phyloP scores from a whole-genome alignment of 306 rosid species.

The Erythrophleum fordii region DNA sequence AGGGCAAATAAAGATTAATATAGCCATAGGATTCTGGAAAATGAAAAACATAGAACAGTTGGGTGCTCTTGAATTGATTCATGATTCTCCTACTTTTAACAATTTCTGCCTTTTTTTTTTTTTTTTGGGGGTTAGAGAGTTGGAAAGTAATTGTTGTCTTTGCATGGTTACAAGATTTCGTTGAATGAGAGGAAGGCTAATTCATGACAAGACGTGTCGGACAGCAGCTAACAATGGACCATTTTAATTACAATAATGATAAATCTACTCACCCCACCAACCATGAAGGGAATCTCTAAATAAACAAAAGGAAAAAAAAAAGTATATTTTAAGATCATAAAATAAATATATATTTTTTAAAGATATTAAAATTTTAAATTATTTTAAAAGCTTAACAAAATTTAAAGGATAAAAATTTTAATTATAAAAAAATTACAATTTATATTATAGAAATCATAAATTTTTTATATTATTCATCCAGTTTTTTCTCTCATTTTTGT shows the following conservation, averaged over 20 bases:
- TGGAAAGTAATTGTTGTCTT: constrained; percentile 1
- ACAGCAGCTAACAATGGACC: not conserved
- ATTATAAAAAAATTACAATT: no score
- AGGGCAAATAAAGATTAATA: not conserved
- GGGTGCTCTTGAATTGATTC: not conserved
- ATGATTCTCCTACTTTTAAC: not conserved
- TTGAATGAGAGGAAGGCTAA: not conserved
- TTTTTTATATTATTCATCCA: no score
- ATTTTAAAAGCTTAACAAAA: no score
- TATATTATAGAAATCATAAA: no score
- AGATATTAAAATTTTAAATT: no score
- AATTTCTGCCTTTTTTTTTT: no score
- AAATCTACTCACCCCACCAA: not conserved
- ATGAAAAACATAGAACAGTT: not conserved
- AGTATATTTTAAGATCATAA: no score
- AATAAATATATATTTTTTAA: no score
- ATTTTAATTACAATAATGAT: not conserved
- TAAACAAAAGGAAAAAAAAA: no score
- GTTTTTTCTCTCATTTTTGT: no score
- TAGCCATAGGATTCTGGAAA: not conserved
- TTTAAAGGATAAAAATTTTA: no score
- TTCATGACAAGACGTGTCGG: constrained; percentile 24
- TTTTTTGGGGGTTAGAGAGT: no score
- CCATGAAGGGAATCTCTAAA: not conserved
- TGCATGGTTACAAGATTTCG: not conserved